Evolutionary conservation across 169 alveolate species (phyloP), one percentile per base, ranked within the genome.

Genomic region (Eimeria necatrix): DNA sequence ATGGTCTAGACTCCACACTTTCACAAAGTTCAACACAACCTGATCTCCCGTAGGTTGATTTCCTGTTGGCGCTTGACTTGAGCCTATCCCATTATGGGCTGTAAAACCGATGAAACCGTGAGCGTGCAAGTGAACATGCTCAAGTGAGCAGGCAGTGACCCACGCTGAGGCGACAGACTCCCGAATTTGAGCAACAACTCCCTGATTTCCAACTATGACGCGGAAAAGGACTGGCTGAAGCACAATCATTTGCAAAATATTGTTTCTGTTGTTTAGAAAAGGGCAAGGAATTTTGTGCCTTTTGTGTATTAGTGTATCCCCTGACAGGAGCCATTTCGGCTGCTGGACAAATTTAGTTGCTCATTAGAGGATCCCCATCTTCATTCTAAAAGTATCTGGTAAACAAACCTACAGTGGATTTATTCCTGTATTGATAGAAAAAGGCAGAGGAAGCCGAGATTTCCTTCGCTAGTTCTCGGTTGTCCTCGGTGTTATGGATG

Each of bases 41-140:
- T 73, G 95, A 12, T 91, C 95, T 7, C 95, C 95, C 41, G 64
- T 41, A 59, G 64, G 88, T 52, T n/a, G 94, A 7, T 70, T 68
- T 74, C 52, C 94, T 24, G 85, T 49, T 26, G 52, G 86, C 14
- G 61, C 80, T 64, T 70, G 60, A 95, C 52, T 74, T 20, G 56
- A 52, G 41, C 83, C 96, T 3, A 89, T 92, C 22, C 95, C 91
- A 59, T 95, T 93, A 60, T 86, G 93, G 32, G 96, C 95, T 59
- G 96, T 88, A 81, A 96, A 96, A 32, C 97, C 97, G 83, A 96
- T 81, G 81, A 81, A 96, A 7, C 97, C 97, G 22, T 24, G 88
- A 49, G 94, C 87, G 74, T 10, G 96, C 95, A 80, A 76, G 59
- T 68, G 94, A 12, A 51, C 91, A n/a, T 95, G 94, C 32, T 93